Conservation (phyloP, 2,329 filamentous ascomycete species). For the Penicillium sumatraense region DNA sequence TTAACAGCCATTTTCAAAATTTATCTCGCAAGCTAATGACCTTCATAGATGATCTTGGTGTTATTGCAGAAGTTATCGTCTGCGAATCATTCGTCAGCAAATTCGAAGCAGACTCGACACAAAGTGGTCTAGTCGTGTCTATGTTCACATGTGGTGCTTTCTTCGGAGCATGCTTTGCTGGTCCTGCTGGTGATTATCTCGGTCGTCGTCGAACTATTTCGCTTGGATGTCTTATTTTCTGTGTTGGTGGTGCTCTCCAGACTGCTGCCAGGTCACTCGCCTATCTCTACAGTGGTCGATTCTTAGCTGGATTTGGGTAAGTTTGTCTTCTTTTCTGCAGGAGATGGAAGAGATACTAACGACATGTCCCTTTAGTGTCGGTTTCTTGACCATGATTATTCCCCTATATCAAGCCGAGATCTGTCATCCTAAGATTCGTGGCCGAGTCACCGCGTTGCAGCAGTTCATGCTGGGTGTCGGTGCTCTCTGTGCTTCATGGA, state of each 20-base stretch:
- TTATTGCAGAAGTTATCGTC: slow-evolving; percentile 63
- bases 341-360: neutral
- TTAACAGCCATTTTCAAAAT: neutral
- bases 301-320: slow-evolving; percentile 62
- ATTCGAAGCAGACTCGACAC: slow-evolving; percentile 35
- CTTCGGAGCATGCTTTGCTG: slow-evolving; percentile 68
- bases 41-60: slow-evolving; percentile 58
- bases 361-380: slow-evolving; percentile 50
- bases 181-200: slow-evolving; percentile 65
- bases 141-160: slow-evolving; percentile 79
- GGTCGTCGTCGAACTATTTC: slow-evolving; percentile 75
- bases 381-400: slow-evolving; percentile 66
- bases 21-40: slow-evolving; percentile 4
- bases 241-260: slow-evolving; percentile 73
- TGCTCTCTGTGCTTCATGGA: slow-evolving; percentile 72
- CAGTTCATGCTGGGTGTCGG: slow-evolving; percentile 85
- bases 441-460: slow-evolving; percentile 74
- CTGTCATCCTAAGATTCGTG: slow-evolving; percentile 77
- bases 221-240: slow-evolving; percentile 71
- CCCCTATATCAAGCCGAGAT: slow-evolving; percentile 80
- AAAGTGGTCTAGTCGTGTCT: slow-evolving; percentile 72
- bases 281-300: slow-evolving; percentile 72
- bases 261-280: slow-evolving; percentile 65
- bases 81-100: slow-evolving; percentile 39
- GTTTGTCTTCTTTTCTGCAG: slow-evolving; percentile 15